phyloP scores from a whole-genome alignment of 352 stramenopile species.

The Globisporangium heterothallicum region DNA sequence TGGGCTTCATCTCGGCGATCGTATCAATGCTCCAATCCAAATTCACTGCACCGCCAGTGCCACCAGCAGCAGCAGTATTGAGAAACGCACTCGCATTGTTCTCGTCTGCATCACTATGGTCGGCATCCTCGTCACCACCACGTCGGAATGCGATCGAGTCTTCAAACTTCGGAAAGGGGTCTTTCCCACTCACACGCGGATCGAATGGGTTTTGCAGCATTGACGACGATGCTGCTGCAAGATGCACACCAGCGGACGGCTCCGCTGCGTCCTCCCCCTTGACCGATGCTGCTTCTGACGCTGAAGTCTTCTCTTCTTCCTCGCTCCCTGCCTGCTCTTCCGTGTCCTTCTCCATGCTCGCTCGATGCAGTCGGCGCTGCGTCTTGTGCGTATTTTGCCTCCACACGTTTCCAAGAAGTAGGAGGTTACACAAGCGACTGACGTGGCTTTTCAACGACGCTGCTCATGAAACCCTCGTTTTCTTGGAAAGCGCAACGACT shows the following conservation, averaged over 20 bases:
- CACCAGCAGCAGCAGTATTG: neutral
- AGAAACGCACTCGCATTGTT: slow-evolving; percentile 1
- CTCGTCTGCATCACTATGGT: slow-evolving; percentile 1
- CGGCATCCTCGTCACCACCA: neutral
- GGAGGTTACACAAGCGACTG: no score
- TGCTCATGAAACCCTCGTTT: slow-evolving; percentile 5
- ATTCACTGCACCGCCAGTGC: slow-evolving; percentile 10
- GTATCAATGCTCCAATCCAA: slow-evolving; percentile 69
- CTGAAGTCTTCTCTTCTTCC: no score
- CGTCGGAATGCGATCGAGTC: slow-evolving; percentile 24
- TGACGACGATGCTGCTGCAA: neutral
- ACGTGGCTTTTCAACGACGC: slow-evolving; percentile 2
- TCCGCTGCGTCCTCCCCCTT: neutral
- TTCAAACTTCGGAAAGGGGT: slow-evolving; percentile 50
- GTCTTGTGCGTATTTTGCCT: neutral
- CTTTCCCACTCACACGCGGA: slow-evolving; percentile 20
- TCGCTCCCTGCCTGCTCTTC: no score
- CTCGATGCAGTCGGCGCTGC: no score
- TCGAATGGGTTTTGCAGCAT: slow-evolving; percentile 38
- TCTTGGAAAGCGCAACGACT: no score
- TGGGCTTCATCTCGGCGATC: slow-evolving; percentile 52
- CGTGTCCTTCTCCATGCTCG: no score
- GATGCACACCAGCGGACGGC: neutral
- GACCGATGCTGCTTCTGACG: neutral
- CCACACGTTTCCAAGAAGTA: no score